Evolutionary conservation across 2,329 filamentous ascomycete species (phyloP).

Genomic region (Neonectria faginata): DNA sequence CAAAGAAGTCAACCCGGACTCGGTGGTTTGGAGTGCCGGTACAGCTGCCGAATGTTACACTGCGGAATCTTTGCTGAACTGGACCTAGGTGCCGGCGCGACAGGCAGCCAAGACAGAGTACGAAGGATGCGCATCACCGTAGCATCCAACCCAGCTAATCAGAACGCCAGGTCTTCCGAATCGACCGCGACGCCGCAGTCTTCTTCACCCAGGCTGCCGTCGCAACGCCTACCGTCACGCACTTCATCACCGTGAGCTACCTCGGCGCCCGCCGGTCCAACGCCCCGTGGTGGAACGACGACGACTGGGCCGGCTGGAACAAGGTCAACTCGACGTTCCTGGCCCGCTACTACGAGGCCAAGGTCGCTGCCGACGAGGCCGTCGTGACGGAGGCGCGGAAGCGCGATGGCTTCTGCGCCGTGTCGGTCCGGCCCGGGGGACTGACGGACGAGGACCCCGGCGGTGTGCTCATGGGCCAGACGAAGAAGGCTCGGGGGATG

Average conservation of each 20-base stretch:
- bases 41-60: background rate
- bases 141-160: background rate
- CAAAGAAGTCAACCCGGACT: slow-evolving; percentile 67
- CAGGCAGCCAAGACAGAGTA: slow-evolving; percentile 56
- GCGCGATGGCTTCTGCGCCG: slow-evolving; percentile 53
- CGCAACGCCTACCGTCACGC: slow-evolving; percentile 54
- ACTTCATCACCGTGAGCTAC: slow-evolving; percentile 72
- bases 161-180: slow-evolving; percentile 41
- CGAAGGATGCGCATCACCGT: background rate
- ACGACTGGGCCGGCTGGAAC: slow-evolving; percentile 56
- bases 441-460: slow-evolving; percentile 60
- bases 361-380: slow-evolving; percentile 65
- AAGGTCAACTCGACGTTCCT: slow-evolving; percentile 56
- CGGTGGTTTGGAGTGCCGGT: slow-evolving; percentile 72
- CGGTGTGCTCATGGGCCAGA: slow-evolving; percentile 57
- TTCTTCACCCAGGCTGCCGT: slow-evolving; percentile 41
- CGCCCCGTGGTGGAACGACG: slow-evolving; percentile 63
- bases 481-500: slow-evolving; percentile 50
- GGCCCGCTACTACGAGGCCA: slow-evolving; percentile 65
- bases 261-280: slow-evolving; percentile 60
- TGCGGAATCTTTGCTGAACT: slow-evolving; percentile 9
- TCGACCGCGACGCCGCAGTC: slow-evolving; percentile 44
- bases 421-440: slow-evolving; percentile 62
- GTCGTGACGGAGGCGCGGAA: slow-evolving; percentile 58
- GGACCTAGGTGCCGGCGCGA: slow-evolving; percentile 35